Base-by-base conservation (phyloP, 2,329 filamentous ascomycete species). In the Ceratocystis papillata region DNA sequence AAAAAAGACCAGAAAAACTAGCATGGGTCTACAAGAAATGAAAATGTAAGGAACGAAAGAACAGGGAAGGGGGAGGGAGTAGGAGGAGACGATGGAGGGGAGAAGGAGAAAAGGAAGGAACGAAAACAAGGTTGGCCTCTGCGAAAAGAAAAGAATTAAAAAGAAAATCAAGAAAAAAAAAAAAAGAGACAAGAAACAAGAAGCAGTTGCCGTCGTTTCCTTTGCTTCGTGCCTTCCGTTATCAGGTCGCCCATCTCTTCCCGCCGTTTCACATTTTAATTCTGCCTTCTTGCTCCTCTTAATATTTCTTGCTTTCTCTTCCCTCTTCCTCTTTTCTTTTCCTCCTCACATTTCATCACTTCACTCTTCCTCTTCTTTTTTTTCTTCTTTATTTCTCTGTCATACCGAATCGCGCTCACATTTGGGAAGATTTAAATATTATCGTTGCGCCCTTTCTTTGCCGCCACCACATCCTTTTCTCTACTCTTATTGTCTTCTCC, bases 221-320 rank as follows among this genome's bases (percentile, higher is more conserved):
- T n/a, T 28, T 62, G 62, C 46, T 55, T 50, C 62, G 62, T 63
- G 62, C 62, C 46, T 63, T 63, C 64, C 64, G 55, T 65, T 65
- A 65, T 65, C 55, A 65, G 64, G 55, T 45, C 25, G 55, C 25
- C 10, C 55, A 28, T 25, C 25, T 30, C 41, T 60, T 15, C 55
- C 33, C 8, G 45, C 37, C 44, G 64, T 65, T 66, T 66, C 64
- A 62, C 64, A 37, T 53, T 65, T 62, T 66, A 62, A 55, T 30
- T 66, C 48, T 66, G 45, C 60, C 46, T 37, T 53, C 44, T 44
- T 44, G 25, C 64, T 66, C 20, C 44, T 57, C 25, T 65, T 37
- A 37, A 37, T 37, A 37, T 46, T 28, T 61, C 53, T n/a, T 25
- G 17, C 62, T 53, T 61, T 25, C 22, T 46, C 10, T 41, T 61